A percentile compares a stretch with the other conserved stretches of the same genome.
Evolutionary conservation across 2,329 filamentous ascomycete genomes (phyloP).

Genomic region (Microascus cirrosus): DNA sequence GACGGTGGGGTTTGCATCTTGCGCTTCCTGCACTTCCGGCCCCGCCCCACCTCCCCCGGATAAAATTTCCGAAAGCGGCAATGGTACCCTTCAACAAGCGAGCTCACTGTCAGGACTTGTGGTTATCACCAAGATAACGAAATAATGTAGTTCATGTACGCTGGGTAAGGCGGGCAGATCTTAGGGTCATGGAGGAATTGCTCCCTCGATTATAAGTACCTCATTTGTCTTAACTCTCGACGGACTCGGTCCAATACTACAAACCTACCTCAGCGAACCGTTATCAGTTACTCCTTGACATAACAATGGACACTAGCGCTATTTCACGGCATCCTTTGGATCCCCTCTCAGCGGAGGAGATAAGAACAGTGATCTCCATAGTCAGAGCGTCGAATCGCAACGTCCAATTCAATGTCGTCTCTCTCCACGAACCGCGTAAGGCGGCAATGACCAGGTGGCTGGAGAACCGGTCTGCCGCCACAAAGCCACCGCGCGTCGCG

Average conservation of each 20-base stretch:
- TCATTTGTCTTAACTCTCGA: not conserved
- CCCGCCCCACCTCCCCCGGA: not conserved
- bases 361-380: constrained; percentile 56
- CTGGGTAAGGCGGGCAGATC: not conserved
- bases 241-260: not conserved
- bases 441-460: constrained; percentile 74
- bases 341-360: constrained; percentile 62
- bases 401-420: constrained; percentile 78
- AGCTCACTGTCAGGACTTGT: not conserved
- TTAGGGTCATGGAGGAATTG: not conserved
- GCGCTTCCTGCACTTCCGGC: not conserved
- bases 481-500: constrained; percentile 47
- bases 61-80: not conserved
- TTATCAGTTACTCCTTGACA: not conserved
- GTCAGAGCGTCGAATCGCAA: constrained; percentile 59
- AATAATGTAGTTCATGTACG: not conserved
- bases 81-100: not conserved
- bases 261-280: not conserved
- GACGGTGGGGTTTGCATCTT: not conserved
- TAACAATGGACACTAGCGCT: not conserved
- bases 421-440: constrained; percentile 77
- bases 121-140: not conserved
- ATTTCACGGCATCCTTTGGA: constrained; percentile 49
- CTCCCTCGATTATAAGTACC: not conserved
- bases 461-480: constrained; percentile 45